These are phyloP conservation scores for Simmondsia chinensis DNA, from an alignment of 148 eudicot species.

Conservation along the genomic window DNA sequence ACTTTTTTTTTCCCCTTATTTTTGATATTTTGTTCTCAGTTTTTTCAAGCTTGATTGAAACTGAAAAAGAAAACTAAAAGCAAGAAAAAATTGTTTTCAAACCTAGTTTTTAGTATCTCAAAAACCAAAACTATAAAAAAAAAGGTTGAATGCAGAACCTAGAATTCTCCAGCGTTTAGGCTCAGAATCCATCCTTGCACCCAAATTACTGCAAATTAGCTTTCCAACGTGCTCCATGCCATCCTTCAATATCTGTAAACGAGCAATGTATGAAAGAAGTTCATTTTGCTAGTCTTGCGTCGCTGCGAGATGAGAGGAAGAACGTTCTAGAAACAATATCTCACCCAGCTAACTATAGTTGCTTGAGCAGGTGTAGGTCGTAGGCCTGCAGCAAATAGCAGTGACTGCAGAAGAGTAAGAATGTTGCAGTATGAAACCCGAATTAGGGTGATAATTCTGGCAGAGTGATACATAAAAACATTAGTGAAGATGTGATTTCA, in stretches of 20 bases:
- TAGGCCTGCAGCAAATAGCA: slow-evolving; percentile 99
- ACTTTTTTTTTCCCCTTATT: too few species aligned
- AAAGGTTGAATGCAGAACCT: too few species aligned
- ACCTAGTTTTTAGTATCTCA: too few species aligned
- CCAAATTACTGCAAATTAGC: slow-evolving; percentile 93
- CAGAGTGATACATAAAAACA: neutral
- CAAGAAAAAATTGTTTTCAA: neutral
- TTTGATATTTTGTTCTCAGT: too few species aligned
- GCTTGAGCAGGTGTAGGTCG: slow-evolving; percentile 99
- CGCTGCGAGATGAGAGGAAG: too few species aligned
- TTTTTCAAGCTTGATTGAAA: too few species aligned
- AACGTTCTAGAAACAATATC: slow-evolving; percentile 13
- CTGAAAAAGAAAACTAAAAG: neutral
- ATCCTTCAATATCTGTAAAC: slow-evolving; percentile 73
- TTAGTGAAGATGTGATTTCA: too few species aligned
- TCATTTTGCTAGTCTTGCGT: too few species aligned
- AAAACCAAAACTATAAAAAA: too few species aligned
- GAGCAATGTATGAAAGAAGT: slow-evolving; percentile 2
- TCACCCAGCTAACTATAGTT: slow-evolving; percentile 97
- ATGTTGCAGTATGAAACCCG: slow-evolving; percentile 14
- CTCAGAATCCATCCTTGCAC: slow-evolving; percentile 98
- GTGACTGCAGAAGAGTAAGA: slow-evolving; percentile 81
- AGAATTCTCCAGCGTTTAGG: slow-evolving; percentile 96
- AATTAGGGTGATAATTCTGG: slow-evolving; percentile 1
- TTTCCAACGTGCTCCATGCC: slow-evolving; percentile 99